Percentiles rank a stretch among this genome's conserved stretches.
Conservation (phyloP, 2,329 filamentous ascomycete genomes). For the Colletotrichum echinochloae region DNA sequence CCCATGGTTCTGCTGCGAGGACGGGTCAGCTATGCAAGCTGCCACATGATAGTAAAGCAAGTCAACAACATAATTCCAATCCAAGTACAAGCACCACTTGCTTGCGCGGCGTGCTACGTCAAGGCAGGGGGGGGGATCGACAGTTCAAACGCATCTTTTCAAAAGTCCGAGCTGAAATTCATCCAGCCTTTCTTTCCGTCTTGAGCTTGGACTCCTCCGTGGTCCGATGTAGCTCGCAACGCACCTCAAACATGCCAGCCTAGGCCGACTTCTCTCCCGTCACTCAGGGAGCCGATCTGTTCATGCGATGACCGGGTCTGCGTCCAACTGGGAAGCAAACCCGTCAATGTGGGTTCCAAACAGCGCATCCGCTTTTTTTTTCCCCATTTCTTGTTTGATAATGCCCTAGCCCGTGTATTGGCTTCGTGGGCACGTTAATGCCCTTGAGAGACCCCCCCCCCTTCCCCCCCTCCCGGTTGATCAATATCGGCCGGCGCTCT, state of each 20-base stretch:
- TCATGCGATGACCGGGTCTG: constrained; percentile 37
- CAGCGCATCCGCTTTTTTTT: constrained; percentile 3
- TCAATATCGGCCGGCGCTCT: constrained; percentile 15
- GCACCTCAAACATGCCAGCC: constrained; percentile 44
- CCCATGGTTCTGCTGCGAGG: constrained; percentile 19
- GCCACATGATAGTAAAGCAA: constrained; percentile 21
- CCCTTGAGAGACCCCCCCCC: neutral
- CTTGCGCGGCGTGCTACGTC: constrained; percentile 22
- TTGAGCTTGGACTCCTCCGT: constrained; percentile 34
- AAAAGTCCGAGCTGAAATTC: constrained; percentile 25
- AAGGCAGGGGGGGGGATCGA: constrained; percentile 1
- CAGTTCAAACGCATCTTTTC: neutral
- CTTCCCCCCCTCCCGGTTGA: too few species aligned
- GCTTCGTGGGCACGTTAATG: constrained; percentile 12
- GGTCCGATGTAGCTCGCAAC: constrained; percentile 45
- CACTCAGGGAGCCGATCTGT: constrained; percentile 35
- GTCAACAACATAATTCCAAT: constrained; percentile 14
- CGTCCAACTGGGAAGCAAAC: constrained; percentile 21
- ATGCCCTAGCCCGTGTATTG: constrained; percentile 2
- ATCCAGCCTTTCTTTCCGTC: constrained; percentile 6
- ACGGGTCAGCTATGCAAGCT: constrained; percentile 13
- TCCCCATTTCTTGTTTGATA: constrained; percentile 16
- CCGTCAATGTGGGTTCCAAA: constrained; percentile 20
- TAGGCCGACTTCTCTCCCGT: constrained; percentile 33
- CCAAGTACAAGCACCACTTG: constrained; percentile 15